Evolutionary conservation across 78 protist genomes (phyloP).

Genomic region (Dictyostelium brefeldianum): DNA sequence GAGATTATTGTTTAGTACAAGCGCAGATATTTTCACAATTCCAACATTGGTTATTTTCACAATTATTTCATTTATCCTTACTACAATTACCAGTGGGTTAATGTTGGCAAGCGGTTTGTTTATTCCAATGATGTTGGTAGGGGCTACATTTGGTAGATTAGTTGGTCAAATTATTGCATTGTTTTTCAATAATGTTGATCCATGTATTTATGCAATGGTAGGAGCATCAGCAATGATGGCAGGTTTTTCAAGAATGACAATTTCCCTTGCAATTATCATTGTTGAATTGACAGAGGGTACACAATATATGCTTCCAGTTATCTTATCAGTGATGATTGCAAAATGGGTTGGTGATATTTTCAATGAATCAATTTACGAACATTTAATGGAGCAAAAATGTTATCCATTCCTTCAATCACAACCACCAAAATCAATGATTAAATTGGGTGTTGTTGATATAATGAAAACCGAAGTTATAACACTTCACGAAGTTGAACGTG

Average conservation of each 20-base stretch:
- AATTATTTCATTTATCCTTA: slow-evolving; percentile 80
- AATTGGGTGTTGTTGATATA: slow-evolving; percentile 66
- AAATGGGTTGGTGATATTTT: slow-evolving; percentile 89
- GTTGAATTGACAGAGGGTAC: slow-evolving; percentile 88
- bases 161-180: slow-evolving; percentile 75
- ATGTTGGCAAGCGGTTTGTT: slow-evolving; percentile 91
- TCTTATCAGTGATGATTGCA: slow-evolving; percentile 87
- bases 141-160: slow-evolving; percentile 93
- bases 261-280: slow-evolving; percentile 91
- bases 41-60: slow-evolving; percentile 78
- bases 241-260: slow-evolving; percentile 95
- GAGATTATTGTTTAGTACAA: slow-evolving; percentile 70
- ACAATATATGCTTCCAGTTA: slow-evolving; percentile 88
- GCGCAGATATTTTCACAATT: slow-evolving; percentile 40
- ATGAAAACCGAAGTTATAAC: slow-evolving; percentile 78
- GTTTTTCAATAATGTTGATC: slow-evolving; percentile 50
- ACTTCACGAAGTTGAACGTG: slow-evolving; percentile 69
- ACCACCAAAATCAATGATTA: slow-evolving; percentile 74
- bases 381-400: slow-evolving; percentile 78
- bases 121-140: slow-evolving; percentile 93
- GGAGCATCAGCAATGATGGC: slow-evolving; percentile 95
- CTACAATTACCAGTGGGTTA: slow-evolving; percentile 90
- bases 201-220: slow-evolving; percentile 89
- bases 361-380: slow-evolving; percentile 88
- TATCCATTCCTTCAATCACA: slow-evolving; percentile 91